phyloP scores from a whole-genome alignment of 129 eudicot species.

The Chrysanthemum lavandulifolium region DNA sequence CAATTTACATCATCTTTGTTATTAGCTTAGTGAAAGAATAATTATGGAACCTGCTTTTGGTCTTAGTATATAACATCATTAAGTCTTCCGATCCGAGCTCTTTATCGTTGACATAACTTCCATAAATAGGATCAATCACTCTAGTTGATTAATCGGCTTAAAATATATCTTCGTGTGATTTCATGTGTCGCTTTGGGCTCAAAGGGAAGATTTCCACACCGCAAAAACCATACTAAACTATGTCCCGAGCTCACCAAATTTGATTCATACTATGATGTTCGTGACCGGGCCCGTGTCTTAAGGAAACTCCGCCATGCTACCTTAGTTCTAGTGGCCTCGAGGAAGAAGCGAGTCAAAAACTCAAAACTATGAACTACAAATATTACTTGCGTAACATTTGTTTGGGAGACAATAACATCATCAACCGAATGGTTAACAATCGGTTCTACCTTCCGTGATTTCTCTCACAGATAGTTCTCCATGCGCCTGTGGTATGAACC shows the following conservation, averaged over 20 bases:
- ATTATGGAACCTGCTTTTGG: no score
- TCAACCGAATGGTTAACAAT: slow-evolving; percentile 46
- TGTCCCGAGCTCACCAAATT: slow-evolving; percentile 75
- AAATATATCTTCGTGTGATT: slow-evolving; percentile 8
- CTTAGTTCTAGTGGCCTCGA: slow-evolving; percentile 32
- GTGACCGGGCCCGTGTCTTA: slow-evolving; percentile 83
- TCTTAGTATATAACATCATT: no score
- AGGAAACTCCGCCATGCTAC: slow-evolving; percentile 55
- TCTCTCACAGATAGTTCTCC: slow-evolving; percentile 85
- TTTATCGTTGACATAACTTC: no score
- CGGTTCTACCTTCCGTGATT: slow-evolving; percentile 94
- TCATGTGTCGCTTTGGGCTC: slow-evolving; percentile 53
- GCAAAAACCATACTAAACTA: slow-evolving; percentile 48
- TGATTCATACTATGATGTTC: slow-evolving; percentile 84
- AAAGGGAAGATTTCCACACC: slow-evolving; percentile 44
- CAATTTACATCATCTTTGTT: not conserved
- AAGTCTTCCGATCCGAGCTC: no score
- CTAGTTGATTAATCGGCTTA: no score
- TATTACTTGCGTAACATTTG: slow-evolving; percentile 46
- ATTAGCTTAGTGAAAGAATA: no score
- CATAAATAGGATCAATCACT: no score
- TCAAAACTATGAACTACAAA: slow-evolving; percentile 32
- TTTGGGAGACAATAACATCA: slow-evolving; percentile 43
- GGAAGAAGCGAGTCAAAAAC: slow-evolving; percentile 33
- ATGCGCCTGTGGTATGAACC: slow-evolving; percentile 98